Evolutionary conservation across 139 green algal genomes (phyloP).

Genomic region (Chlamydomonas asymmetrica): DNA sequence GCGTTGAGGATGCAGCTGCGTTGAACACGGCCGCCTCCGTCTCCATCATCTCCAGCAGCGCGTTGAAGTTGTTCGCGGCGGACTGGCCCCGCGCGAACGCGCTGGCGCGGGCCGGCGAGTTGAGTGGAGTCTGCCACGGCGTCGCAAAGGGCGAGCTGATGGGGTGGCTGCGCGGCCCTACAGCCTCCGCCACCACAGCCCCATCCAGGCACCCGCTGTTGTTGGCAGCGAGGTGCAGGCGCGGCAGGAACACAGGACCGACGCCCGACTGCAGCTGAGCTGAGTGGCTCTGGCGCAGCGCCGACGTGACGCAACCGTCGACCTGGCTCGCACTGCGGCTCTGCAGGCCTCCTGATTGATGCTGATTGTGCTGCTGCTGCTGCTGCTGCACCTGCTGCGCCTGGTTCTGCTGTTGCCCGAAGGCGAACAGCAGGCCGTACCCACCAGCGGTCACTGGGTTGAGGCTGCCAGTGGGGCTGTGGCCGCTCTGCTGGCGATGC

Average conservation of each 20-base stretch:
- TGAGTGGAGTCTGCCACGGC: conserved; percentile 9
- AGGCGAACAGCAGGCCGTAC: background rate
- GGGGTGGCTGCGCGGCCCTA: conserved; percentile 8
- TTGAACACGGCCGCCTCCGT: no score
- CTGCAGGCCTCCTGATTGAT: background rate
- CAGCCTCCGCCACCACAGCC: background rate
- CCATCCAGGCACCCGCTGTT: background rate
- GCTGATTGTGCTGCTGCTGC: no score
- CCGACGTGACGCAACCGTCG: no score
- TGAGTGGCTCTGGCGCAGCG: background rate
- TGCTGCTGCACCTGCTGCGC: no score
- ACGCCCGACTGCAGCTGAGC: background rate
- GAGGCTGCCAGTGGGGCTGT: background rate
- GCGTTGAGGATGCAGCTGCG: no score
- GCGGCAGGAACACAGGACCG: background rate
- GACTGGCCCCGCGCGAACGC: no score
- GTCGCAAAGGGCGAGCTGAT: conserved; percentile 9
- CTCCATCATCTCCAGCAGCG: no score
- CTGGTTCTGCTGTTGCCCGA: no score
- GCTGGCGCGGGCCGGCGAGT: no score
- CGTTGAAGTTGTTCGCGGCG: no score
- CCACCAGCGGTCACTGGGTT: no score
- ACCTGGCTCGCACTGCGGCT: background rate
- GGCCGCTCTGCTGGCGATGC: background rate
- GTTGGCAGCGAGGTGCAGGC: no score